Percentiles rank a stretch among this genome's conserved stretches.
Evolutionary conservation across 73 alveolate species (phyloP).

Genomic region (Paramecium biaurelia): DNA sequence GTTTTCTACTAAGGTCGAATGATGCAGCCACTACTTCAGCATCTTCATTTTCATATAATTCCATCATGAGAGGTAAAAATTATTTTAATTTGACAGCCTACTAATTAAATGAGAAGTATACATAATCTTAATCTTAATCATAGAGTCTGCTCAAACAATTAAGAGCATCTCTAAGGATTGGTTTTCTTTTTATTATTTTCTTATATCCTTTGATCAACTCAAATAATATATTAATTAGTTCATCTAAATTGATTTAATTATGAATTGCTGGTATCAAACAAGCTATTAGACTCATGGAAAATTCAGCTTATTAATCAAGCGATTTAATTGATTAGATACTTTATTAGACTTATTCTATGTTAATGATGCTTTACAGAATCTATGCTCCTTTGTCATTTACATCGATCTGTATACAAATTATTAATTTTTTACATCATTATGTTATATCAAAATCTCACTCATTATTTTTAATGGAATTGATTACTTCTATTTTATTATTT

Average conservation of each 20-base stretch:
- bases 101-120: neutral
- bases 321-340: neutral
- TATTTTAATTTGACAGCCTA: conserved; percentile 14
- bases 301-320: neutral
- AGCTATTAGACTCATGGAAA: neutral
- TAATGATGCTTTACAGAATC: neutral
- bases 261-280: conserved; percentile 38
- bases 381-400: conserved; percentile 2
- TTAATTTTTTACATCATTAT: neutral
- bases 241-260: neutral
- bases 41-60: conserved; percentile 40
- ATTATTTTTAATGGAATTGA: neutral
- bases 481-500: neutral
- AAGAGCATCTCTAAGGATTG: neutral
- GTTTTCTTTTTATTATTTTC: neutral
- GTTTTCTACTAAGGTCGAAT: neutral
- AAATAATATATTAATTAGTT: neutral
- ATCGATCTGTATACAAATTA: neutral
- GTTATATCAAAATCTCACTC: neutral
- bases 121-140: conserved; percentile 14
- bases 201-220: neutral
- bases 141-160: neutral
- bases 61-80: neutral
- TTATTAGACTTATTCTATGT: neutral
- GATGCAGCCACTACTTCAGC: neutral